Conservation (phyloP, 371 early-diverging fungal species). For the Apophysomyces sp. region DNA sequence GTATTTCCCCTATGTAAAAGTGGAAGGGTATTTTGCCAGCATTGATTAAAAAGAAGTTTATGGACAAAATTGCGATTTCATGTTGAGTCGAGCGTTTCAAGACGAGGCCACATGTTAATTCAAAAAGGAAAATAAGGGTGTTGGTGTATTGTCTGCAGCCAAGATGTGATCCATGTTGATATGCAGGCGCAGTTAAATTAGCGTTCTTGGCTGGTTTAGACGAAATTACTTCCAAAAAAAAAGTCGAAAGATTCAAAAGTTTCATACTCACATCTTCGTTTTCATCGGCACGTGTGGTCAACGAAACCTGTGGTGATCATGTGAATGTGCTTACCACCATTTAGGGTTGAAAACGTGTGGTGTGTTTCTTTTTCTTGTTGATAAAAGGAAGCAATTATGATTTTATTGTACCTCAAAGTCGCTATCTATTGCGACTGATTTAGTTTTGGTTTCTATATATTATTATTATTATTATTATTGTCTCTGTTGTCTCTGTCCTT, state of each 20-base stretch:
- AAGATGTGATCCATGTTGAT: not conserved
- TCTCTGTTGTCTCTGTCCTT: not conserved
- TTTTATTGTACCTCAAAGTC: not conserved
- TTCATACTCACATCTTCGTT: not conserved
- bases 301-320: not conserved
- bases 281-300: not conserved
- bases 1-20: not conserved
- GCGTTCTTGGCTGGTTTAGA: not conserved
- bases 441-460: not conserved
- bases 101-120: not conserved
- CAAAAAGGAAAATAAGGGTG: not conserved
- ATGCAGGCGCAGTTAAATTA: constrained; percentile 3
- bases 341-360: not conserved
- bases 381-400: not conserved
- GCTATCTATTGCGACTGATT: not conserved
- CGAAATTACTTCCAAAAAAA: not conserved
- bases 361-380: not conserved
- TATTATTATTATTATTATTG: not conserved
- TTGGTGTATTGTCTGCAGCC: not conserved
- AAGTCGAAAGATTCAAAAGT: not conserved
- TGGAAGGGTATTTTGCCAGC: not conserved
- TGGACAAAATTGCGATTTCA: not conserved
- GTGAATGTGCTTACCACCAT: not conserved
- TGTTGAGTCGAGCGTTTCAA: not conserved
- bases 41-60: not conserved